Base-by-base conservation (phyloP, 2,329 filamentous ascomycete species). In the Sporothrix phasma region DNA sequence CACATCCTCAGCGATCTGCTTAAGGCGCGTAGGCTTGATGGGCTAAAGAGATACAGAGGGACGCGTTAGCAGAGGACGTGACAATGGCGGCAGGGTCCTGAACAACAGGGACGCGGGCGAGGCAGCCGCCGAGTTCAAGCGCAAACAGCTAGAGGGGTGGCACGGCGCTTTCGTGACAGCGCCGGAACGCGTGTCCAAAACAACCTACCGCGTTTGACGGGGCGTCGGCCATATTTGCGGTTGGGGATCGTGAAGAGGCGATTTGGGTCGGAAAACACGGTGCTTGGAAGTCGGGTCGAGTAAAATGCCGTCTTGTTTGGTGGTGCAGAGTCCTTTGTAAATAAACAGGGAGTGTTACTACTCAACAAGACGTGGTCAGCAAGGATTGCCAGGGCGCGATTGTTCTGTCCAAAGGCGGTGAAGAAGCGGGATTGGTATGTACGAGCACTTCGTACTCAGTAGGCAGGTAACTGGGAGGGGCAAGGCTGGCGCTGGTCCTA, bases 1-100 rank as follows among this genome's bases (percentile, higher is more conserved):
- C 82, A 93, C 90, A 80, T 93, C 88, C 73, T 84, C 86, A 70
- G 89, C 88, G 74, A 96, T 93, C 79, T 94, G 89, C 79, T 88
- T 89, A 69, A 96, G 84, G 69, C 91, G 83, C 72, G 85, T 87
- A 70, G 86, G 82, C 66, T 89, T 82, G 71, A 96, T 83, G 66
- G 91, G 91, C 89, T 93, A 64, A 15, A 62, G 29, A 41, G 13
- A n/a, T 7, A 15, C 29, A 41, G 13, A 31, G 13, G 31, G 11
- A 59, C 41, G 31, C 22, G 61, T 61, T 58, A 63, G 56, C 46
- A 3, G 11, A 26, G 15, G 22, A 39, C 34, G 2, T 24, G 5
- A 26, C n/a, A 37, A 34, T 51, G 17, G 17, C 34, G 47, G 17
- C 19, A 56, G 31, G 24, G 24, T 15, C 24, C 5, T 19, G 17